A percentile compares a stretch with the other conserved stretches of the same genome.
Conservation (phyloP, 495 filamentous ascomycete genomes). For the Bombardia bombarda region DNA sequence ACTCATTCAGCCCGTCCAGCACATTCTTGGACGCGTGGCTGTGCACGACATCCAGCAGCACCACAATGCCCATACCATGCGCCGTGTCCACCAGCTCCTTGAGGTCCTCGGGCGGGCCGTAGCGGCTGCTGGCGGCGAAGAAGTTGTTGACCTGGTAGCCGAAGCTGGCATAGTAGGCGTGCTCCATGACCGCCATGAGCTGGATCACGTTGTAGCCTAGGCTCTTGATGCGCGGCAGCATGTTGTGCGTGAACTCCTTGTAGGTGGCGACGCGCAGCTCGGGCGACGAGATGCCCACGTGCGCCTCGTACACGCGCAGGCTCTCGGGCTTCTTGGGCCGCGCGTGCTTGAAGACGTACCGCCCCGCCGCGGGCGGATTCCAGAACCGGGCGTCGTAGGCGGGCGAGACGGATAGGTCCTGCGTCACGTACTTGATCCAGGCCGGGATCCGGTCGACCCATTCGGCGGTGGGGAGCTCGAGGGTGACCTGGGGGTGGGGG, state of each 20-base stretch:
- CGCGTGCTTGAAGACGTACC: slow-evolving; percentile 74
- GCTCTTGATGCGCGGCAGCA: slow-evolving; percentile 82
- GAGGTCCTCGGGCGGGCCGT: slow-evolving; percentile 87
- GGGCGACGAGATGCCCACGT: slow-evolving; percentile 93
- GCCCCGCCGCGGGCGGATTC: slow-evolving; percentile 73
- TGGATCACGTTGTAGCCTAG: slow-evolving; percentile 97
- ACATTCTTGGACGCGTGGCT: slow-evolving; percentile 98
- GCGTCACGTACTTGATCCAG: slow-evolving; percentile 95
- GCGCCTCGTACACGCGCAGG: slow-evolving; percentile 90
- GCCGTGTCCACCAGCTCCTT: slow-evolving; percentile 96
- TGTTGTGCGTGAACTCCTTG: slow-evolving; percentile 90
- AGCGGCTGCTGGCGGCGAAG: slow-evolving; percentile 94
- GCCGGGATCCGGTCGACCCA: slow-evolving; percentile 83
- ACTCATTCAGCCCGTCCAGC: slow-evolving; percentile 85
- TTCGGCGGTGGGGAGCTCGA: slow-evolving; percentile 70
- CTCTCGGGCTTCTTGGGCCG: slow-evolving; percentile 79
- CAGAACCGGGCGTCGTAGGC: slow-evolving; percentile 94
- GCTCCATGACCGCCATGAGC: slow-evolving; percentile 98
- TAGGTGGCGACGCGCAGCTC: slow-evolving; percentile 84
- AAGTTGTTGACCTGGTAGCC: slow-evolving; percentile 98
- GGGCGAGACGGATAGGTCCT: slow-evolving; percentile 81
- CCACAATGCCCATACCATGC: slow-evolving; percentile 82
- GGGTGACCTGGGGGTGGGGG: slow-evolving; percentile 55
- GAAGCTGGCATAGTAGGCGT: slow-evolving; percentile 98
- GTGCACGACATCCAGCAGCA: slow-evolving; percentile 93